Base-by-base conservation (phyloP, 2,329 filamentous ascomycete species). In the Fusarium penzigii region DNA sequence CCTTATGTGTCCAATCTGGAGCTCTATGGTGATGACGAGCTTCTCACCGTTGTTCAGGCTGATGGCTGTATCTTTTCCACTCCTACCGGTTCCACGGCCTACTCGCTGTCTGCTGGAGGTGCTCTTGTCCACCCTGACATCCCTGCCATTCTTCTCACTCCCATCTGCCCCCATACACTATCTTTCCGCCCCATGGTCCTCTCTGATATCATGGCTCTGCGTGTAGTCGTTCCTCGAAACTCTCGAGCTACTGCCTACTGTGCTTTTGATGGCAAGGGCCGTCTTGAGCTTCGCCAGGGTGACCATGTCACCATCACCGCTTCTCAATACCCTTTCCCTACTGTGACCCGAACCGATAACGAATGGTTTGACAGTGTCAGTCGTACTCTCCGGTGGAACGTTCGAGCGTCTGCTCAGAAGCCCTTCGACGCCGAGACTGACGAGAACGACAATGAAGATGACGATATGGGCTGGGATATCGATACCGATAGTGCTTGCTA, bases 311-410 rank as follows among this genome's bases (percentile, higher is more conserved):
- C 93, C 55, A 94, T 99, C 65, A 91, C 93, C 39, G 94, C 94
- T 4, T 95, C 90, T 29, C 92, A 96, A 69, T 99, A 97, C 67
- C 94, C 94, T 1, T 97, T 99, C 76, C 94, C 94, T 3, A 97
- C 94, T 1, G 93, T 99, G 41, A 90, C 95, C 52, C 89, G 91
- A 58, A 90, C 88, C 57, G 87, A 87, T 55, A 89, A 88, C 1
- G 94, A 99, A 71, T 99, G 94, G 94, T 97, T 99, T 68, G 90
- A 97, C 71, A 95, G 90, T 66, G 91, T 99, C 44, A 91, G 90
- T 48, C 85, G 93, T 55, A 96, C 93, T 4, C 79, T 99, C 53
- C 83, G 92, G 57, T 99, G 94, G 94, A 99, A 99, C 74, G 93
- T 89, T 25, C 83, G 94, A 42, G 92, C 92, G 5, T 92, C 93